Conservation (phyloP, 2,329 filamentous ascomycete species). For the Myriosclerotinia curreyana region DNA sequence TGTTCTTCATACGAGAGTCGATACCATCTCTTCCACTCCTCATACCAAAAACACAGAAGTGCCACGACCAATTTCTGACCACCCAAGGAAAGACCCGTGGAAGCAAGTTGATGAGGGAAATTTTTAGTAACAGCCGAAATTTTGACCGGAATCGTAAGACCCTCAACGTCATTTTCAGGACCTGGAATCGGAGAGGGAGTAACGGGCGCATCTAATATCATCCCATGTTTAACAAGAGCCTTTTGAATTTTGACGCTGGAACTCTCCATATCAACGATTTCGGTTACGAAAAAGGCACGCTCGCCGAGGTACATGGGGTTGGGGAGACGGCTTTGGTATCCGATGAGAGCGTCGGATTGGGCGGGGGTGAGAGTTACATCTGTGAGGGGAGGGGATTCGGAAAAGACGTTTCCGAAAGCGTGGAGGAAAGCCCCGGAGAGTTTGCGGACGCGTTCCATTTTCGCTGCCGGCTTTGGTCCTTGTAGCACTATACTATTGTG, state of each 20-base stretch:
- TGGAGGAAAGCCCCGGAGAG: conserved; percentile 28
- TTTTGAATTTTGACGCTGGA: conserved; percentile 26
- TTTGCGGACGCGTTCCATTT: conserved; percentile 12
- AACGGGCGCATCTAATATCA: conserved; percentile 23
- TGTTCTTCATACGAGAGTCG: conserved; percentile 30
- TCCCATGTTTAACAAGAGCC: conserved; percentile 24
- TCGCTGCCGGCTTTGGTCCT: not conserved
- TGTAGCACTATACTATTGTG: not conserved
- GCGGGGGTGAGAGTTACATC: conserved; percentile 27
- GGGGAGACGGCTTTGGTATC: conserved; percentile 26
- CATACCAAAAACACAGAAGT: conserved; percentile 38
- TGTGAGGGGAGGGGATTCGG: conserved; percentile 27
- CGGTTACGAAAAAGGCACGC: conserved; percentile 26
- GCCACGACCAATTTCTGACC: conserved; percentile 34
- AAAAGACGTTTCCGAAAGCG: conserved; percentile 26
- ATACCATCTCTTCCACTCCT: conserved; percentile 33
- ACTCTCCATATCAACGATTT: conserved; percentile 19
- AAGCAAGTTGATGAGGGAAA: conserved; percentile 32
- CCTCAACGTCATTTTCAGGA: not conserved
- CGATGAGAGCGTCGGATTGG: conserved; percentile 28
- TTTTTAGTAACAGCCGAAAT: conserved; percentile 27
- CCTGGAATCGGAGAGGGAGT: conserved; percentile 17
- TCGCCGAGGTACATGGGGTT: conserved; percentile 24
- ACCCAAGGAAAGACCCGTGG: conserved; percentile 27
- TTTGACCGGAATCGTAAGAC: conserved; percentile 25